Evolutionary conservation across 2,329 filamentous ascomycete species (phyloP), one percentile per base, ranked within the genome.

Genomic region (Lasiodiplodia hormozganensis): DNA sequence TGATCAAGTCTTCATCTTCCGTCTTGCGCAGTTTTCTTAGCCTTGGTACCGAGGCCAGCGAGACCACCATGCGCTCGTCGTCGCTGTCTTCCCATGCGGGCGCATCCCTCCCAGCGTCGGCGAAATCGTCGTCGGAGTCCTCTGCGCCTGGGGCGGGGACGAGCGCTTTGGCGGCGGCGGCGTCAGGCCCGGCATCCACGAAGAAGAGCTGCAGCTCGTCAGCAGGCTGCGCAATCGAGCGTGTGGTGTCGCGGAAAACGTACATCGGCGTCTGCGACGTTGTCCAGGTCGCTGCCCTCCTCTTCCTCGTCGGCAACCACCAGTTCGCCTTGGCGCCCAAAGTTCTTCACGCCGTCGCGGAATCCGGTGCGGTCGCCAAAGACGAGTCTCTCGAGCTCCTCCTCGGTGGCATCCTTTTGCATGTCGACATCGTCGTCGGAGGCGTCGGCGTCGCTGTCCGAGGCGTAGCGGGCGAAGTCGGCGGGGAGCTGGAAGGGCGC

Each of bases 51-150:
- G 88, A 87, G 3, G 93, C 91, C 49, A 99, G 85, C 16, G 95
- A 98, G 60, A 99, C 86, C 7, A 89, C 88, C 70, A 97, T 83
- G 66, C 92, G 88, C 76, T 98, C 96, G 76, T 99, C 96, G 74
- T 99, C 96, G 79, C 94, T 98, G 78, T 99, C 96, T 73, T 94
- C 89, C 96, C 96, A 99, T 1, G 89, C 92, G 2, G 90, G 85
- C 23, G 84, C 83, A 52, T 86, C 82, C 72, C 69, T 72, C 5
- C 47, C 66, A 47, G 78, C 78, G 4, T 74, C 70, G 8, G 71
- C 73, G 28, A 79, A 72, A 21, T 78, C 77, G 23, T 80, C 80
- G 40, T 78, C 79, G 21, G 60, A 64, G 25, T 79, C 76, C 25
- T 83, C 79, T 2, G 81, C 80, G 12, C 77, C 76, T 43, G 80